Percentiles rank a stretch among this genome's conserved stretches.
phyloP scores from a whole-genome alignment of 345 rosid species.

The Eucalyptus erythrocorys region DNA sequence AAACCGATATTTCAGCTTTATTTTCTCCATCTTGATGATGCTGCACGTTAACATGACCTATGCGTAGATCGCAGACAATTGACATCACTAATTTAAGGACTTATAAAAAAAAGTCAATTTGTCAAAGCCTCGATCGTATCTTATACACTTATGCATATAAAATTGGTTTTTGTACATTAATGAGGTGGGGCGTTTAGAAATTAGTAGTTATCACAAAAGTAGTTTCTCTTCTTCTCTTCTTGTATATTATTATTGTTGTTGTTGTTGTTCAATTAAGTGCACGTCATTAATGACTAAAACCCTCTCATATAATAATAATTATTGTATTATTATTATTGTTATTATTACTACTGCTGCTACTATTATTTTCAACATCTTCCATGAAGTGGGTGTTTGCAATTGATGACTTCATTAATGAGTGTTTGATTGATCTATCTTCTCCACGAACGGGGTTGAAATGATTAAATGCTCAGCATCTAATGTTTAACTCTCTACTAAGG shows the following conservation, averaged over 20 bases:
- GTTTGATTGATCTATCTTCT: neutral
- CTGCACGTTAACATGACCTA: neutral
- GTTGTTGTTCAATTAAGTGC: neutral
- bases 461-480: neutral
- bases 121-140: neutral
- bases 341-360: neutral
- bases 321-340: neutral
- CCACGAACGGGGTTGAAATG: neutral
- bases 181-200: neutral
- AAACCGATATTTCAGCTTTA: neutral
- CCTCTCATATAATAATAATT: neutral
- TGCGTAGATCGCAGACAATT: neutral
- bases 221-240: neutral
- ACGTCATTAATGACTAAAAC: too few relatives aligned
- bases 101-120: neutral
- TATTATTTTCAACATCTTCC: neutral
- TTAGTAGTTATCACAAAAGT: neutral
- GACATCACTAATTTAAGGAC: neutral
- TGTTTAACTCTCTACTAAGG: neutral
- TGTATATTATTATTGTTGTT: neutral
- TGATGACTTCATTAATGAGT: neutral
- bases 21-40: neutral
- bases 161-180: neutral
- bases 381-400: neutral
- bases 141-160: neutral